These are phyloP conservation scores for Aspergillus melleus DNA, from an alignment of 2,329 filamentous ascomycete genomes.

Conservation along the genomic window DNA sequence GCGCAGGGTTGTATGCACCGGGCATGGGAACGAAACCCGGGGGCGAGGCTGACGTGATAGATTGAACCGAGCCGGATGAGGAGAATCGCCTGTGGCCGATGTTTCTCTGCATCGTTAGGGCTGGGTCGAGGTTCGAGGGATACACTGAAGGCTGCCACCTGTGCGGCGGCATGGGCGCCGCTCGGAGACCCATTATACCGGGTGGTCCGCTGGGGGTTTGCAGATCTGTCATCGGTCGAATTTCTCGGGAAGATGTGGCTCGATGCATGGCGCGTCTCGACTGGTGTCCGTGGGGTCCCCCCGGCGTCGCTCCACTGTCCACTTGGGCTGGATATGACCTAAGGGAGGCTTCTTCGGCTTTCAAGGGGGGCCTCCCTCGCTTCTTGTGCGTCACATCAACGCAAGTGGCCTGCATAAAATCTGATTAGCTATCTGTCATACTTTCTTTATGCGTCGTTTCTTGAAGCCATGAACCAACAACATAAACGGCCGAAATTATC, in stretches of 20 bases:
- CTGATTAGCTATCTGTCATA: background rate
- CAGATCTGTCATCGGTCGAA: slow-evolving; percentile 40
- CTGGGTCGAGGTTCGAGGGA: slow-evolving; percentile 29
- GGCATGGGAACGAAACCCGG: slow-evolving; percentile 27
- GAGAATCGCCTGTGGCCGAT: slow-evolving; percentile 34
- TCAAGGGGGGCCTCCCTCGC: slow-evolving; percentile 45
- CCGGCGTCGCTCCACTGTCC: slow-evolving; percentile 25
- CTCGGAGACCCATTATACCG: slow-evolving; percentile 20
- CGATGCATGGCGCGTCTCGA: slow-evolving; percentile 31
- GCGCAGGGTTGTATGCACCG: slow-evolving; percentile 27
- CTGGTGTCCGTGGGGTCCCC: slow-evolving; percentile 26
- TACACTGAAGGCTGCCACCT: slow-evolving; percentile 36
- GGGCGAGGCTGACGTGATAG: slow-evolving; percentile 25
- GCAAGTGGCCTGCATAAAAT: slow-evolving; percentile 37
- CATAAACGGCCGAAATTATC: background rate
- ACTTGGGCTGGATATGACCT: slow-evolving; percentile 31
- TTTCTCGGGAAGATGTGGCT: slow-evolving; percentile 38
- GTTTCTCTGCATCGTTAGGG: slow-evolving; percentile 24
- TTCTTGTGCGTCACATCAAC: slow-evolving; percentile 51
- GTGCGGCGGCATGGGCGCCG: slow-evolving; percentile 26
- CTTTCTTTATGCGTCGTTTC: background rate
- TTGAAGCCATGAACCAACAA: background rate
- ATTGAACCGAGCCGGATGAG: slow-evolving; percentile 31
- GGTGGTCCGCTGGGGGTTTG: slow-evolving; percentile 26
- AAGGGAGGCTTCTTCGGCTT: slow-evolving; percentile 42